A percentile compares a stretch with the other conserved stretches of the same genome.
Evolutionary conservation across 2,329 filamentous ascomycete species (phyloP).

Genomic region (Aspergillus neotritici): DNA sequence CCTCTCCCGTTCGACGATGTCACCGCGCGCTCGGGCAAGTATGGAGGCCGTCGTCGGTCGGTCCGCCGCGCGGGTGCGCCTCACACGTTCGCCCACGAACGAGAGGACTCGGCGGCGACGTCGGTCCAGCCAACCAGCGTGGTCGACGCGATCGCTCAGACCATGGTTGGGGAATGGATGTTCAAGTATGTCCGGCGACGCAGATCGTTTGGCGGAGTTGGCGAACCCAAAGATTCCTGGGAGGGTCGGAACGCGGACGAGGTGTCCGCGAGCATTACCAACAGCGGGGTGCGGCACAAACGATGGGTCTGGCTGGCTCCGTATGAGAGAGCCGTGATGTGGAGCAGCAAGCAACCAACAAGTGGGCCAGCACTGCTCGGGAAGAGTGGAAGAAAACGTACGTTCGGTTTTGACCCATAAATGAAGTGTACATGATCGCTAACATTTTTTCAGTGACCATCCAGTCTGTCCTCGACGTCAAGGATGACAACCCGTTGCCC

Average conservation of each 20-base stretch:
- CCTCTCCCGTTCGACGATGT: slow-evolving; percentile 69
- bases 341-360: slow-evolving; percentile 95
- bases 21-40: slow-evolving; percentile 44
- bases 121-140: slow-evolving; percentile 67
- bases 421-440: slow-evolving; percentile 7
- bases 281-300: slow-evolving; percentile 71
- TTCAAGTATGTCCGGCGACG: slow-evolving; percentile 51
- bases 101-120: slow-evolving; percentile 50
- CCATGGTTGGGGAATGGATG: slow-evolving; percentile 84
- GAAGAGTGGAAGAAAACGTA: slow-evolving; percentile 90
- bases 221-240: slow-evolving; percentile 42
- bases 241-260: slow-evolving; percentile 59
- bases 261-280: slow-evolving; percentile 62
- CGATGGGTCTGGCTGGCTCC: slow-evolving; percentile 98
- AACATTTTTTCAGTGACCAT: slow-evolving; percentile 63
- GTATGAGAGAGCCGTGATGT: slow-evolving; percentile 92
- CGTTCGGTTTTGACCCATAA: slow-evolving; percentile 42
- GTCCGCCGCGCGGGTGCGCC: slow-evolving; percentile 21
- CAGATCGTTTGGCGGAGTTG: slow-evolving; percentile 83
- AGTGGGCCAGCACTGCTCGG: slow-evolving; percentile 83
- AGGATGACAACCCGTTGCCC: slow-evolving; percentile 82
- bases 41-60: slow-evolving; percentile 16
- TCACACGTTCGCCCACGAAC: slow-evolving; percentile 27
- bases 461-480: slow-evolving; percentile 94
- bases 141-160: slow-evolving; percentile 93